Evolutionary conservation across 1,284 basidiomycete genomes (phyloP), one percentile per base, ranked within the genome.

Genomic region (Rhizopogon hawkerae): DNA sequence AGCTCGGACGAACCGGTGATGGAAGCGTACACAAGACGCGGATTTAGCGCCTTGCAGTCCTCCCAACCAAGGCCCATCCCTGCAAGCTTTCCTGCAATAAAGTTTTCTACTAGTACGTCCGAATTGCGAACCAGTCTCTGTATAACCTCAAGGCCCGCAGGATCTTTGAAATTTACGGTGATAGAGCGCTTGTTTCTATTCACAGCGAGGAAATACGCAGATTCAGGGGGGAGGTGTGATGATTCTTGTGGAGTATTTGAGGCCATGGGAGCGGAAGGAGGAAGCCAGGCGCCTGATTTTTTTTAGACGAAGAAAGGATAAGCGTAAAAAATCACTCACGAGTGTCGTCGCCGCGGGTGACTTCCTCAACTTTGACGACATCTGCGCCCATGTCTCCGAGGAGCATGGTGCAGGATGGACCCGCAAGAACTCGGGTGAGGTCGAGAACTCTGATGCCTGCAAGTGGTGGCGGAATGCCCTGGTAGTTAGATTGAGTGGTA

Each of bases 181-280:
- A 96, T 76, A 3, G 89, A 91, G 39, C 87, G 78, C 64, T 95
- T 95, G 71, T 92, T 92, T 47, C 94, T 75, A 65, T 98, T 98
- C 1, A 81, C 83, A 1, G 85, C 78, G 11, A 98, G 77, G 62
- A 96, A 98, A 67, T 98, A 98, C 0, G 94, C 91, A 2, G 89
- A 90, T 65, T 97, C 93, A 7, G 91, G 80, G 3, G 92, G 92
- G 0, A 92, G 74, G 60, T 92, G 81, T 5, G 75, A 64, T 1
- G 83, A 67, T 50, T 76, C 77, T 21, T 64, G 55, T 1, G 80
- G 79, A 33, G 76, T 74, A 33, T 71, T 66, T 5, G 72, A 59
- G 3, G 71, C 60, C 14, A 80, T 59, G 18, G 86, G 82, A 2
- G 90, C 89, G 5, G 79, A 77, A 2, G 91, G 90, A 2, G 91